Evolutionary conservation across 768 basidiomycete species (phyloP).

Genomic region (Russula lepida): DNA sequence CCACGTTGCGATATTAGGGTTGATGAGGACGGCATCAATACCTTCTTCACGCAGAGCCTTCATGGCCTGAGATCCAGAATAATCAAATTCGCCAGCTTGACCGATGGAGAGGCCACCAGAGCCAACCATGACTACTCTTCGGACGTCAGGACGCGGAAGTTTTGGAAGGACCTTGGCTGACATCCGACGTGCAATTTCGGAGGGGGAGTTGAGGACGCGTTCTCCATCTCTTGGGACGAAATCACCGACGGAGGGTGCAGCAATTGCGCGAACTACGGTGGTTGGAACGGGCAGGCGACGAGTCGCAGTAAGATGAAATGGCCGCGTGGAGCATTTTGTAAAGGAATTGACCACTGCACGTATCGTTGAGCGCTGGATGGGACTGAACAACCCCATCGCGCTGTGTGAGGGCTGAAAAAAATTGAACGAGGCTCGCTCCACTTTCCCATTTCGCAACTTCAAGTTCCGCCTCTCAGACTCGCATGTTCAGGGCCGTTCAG

Average conservation of each 20-base stretch:
- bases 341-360: background rate
- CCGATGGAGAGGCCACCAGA: slow-evolving; percentile 95
- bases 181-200: slow-evolving; percentile 86
- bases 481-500: no score
- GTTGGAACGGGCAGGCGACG: slow-evolving; percentile 12
- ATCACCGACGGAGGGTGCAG: slow-evolving; percentile 25
- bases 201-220: slow-evolving; percentile 85
- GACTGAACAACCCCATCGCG: slow-evolving; percentile 15
- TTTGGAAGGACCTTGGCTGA: slow-evolving; percentile 93
- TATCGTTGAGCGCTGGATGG: slow-evolving; percentile 4
- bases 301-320: slow-evolving; percentile 10
- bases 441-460: background rate
- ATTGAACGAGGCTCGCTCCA: background rate
- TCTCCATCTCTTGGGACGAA: slow-evolving; percentile 33
- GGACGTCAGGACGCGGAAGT: slow-evolving; percentile 82
- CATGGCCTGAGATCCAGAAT: slow-evolving; percentile 97
- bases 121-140: slow-evolving; percentile 93
- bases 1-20: slow-evolving; percentile 99
- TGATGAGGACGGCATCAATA: slow-evolving; percentile 89
- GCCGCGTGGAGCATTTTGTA: background rate
- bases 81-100: slow-evolving; percentile 99
- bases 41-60: slow-evolving; percentile 96
- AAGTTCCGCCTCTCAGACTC: no score
- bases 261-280: slow-evolving; percentile 22
- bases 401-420: background rate